Base-by-base conservation (phyloP, 371 early-diverging fungal genomes). In the Fennellomyces sp. region DNA sequence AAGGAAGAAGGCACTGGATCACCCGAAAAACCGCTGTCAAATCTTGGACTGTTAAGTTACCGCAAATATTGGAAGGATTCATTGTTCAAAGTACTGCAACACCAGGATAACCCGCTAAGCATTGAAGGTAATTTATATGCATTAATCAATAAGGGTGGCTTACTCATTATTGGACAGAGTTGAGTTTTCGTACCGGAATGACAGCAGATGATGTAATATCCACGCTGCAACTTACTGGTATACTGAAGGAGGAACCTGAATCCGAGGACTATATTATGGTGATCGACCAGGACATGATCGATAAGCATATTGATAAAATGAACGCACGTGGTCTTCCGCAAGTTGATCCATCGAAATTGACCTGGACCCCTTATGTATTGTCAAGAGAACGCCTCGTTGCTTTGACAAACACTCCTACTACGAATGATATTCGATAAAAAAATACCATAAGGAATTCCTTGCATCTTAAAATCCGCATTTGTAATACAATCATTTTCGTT, bases 1-100 rank as follows among this genome's bases (percentile, higher is more conserved):
- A 89, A 87, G 54, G 99, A 99, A 69, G 87, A 83, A 25, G 87
- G 88, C 52, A 75, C 88, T 0, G 99, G 99, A 12, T 90, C 97
- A 2, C 99, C 99, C 3, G 99, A 99, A 70, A 95, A 96, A 68
- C 99, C 99, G 3, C 73, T 99, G 27, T 97, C 97, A 23, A 98
- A 98, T 70, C 84, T 99, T 11, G 99, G 99, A 0, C 76, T 98
- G 49, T 73, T 98, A 7, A 91, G 92, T 35, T 99, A 98, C 63
- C 81, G 88, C 29, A 86, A 81, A 15, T 98, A 94, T 76, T 98
- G 98, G 98, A 58, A 64, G 67, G 19, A 65, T 65, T 29, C 64
- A 75, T 8, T 64, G 63, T 23, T 63, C 61, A 56, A 72, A 94
- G n/a, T 87, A 89, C 50, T 99, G 93, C 60, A 74, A 82, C 33